phyloP scores from a whole-genome alignment of 129 eudicot genomes.

The Dittrichia graveolens region DNA sequence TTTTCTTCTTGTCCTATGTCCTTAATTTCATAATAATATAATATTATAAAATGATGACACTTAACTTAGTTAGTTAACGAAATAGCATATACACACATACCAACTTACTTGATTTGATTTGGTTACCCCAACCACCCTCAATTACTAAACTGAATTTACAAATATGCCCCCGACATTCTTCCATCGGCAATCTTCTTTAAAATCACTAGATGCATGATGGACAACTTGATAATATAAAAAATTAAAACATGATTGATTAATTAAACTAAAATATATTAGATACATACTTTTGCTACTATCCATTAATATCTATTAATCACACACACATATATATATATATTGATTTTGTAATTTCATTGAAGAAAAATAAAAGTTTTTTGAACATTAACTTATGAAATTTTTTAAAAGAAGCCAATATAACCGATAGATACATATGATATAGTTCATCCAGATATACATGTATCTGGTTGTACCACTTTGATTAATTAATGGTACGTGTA shows the following conservation, averaged over 20 bases:
- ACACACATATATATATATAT: too few relatives aligned
- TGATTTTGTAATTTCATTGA: too few relatives aligned
- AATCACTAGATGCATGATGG: background rate
- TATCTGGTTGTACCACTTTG: too few relatives aligned
- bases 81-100: constrained; percentile 13
- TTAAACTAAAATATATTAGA: background rate
- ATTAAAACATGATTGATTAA: background rate
- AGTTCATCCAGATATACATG: too few relatives aligned
- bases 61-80: constrained; percentile 27
- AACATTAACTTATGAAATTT: too few relatives aligned
- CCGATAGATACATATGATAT: too few relatives aligned
- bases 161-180: constrained; percentile 1
- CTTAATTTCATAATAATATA: background rate
- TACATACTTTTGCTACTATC: background rate
- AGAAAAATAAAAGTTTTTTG: too few relatives aligned
- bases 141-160: constrained; percentile 4
- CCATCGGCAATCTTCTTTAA: background rate
- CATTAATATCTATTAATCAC: too few relatives aligned
- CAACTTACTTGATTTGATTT: constrained; percentile 30
- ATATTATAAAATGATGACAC: constrained; percentile 31
- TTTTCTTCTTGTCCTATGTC: background rate
- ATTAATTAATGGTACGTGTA: too few relatives aligned
- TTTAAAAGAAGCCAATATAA: too few relatives aligned
- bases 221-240: background rate
- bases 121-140: constrained; percentile 32